Base-by-base conservation (phyloP, 2,329 filamentous ascomycete genomes). In the Colletotrichum sansevieriae region DNA sequence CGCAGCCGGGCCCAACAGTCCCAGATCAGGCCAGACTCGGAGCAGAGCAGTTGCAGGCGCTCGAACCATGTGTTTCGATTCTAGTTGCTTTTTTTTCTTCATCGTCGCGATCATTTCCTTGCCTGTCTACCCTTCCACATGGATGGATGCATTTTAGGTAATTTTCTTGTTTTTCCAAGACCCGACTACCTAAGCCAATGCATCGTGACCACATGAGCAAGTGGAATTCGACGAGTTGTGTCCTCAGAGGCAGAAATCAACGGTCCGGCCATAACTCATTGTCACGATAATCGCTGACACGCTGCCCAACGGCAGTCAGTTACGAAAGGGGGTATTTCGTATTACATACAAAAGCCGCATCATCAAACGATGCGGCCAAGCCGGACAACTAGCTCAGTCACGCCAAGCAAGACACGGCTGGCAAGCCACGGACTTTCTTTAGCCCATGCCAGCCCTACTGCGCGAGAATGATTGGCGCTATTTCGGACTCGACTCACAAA, bases 1-100 rank as follows among this genome's bases (percentile, higher is more conserved):
- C 41, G 49, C n/a, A 37, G 59, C 49, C 49, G 58, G 57, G 57
- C 46, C 47, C 47, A 22, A 43, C 22, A 44, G 33, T 4, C 47
- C 18, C 35, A 44, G 44, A 54, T 44, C 47, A 52, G 46, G 10
- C 47, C 59, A 54, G 47, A 20, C 33, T 52, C 43, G 33, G 33
- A 56, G 64, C 64, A 67, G 65, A 56, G 59, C 60, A 55, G 63
- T 20, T 59, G 65, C 54, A 68, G 55, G 65, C 62, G 65, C 65
- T 68, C 54, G 65, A 59, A 68, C 65, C 65, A 60, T 44, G 49
- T 56, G 41, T 60, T 65, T 52, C 62, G 55, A 68, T 60, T 65
- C 55, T 29, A 41, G 37, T 56, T 55, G 41, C 41, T 61, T 60
- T 56, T 33, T 33, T n/a, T 39, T 39, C 22, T 56, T 41, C 46